A percentile compares a stretch with the other conserved stretches of the same genome.
Evolutionary conservation across 2,329 filamentous ascomycete species (phyloP).

Genomic region (Neofusicoccum sp.): DNA sequence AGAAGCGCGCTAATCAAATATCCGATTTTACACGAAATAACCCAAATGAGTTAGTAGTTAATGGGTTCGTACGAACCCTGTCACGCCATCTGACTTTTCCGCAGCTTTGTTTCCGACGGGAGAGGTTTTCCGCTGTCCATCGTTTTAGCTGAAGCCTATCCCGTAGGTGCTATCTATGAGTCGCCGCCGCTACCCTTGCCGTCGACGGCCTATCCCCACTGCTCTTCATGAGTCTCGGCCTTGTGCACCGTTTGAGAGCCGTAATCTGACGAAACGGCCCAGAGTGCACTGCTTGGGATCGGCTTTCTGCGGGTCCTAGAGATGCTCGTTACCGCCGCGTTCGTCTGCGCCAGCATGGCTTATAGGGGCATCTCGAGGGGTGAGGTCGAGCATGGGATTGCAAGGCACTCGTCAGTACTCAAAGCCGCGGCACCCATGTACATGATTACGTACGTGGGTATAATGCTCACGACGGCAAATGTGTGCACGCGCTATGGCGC

Average conservation of each 20-base stretch:
- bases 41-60: no score
- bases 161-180: no score
- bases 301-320: not conserved
- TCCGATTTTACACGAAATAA: no score
- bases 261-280: not conserved
- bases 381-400: not conserved
- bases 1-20: no score
- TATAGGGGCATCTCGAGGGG: not conserved
- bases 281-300: no score
- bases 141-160: no score
- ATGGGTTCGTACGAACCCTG: no score
- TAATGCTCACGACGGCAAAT: not conserved
- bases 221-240: not conserved
- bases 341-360: not conserved
- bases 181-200: slow-evolving; percentile 12
- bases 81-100: no score
- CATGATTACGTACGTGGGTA: not conserved
- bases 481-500: not conserved
- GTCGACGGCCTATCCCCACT: slow-evolving; percentile 2
- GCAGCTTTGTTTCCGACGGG: no score
- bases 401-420: not conserved
- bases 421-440: not conserved
- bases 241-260: not conserved
- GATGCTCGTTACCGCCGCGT: not conserved
- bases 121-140: no score